Evolutionary conservation across 2,329 filamentous ascomycete species (phyloP).

Genomic region (Paraphaeosphaeria minitans): DNA sequence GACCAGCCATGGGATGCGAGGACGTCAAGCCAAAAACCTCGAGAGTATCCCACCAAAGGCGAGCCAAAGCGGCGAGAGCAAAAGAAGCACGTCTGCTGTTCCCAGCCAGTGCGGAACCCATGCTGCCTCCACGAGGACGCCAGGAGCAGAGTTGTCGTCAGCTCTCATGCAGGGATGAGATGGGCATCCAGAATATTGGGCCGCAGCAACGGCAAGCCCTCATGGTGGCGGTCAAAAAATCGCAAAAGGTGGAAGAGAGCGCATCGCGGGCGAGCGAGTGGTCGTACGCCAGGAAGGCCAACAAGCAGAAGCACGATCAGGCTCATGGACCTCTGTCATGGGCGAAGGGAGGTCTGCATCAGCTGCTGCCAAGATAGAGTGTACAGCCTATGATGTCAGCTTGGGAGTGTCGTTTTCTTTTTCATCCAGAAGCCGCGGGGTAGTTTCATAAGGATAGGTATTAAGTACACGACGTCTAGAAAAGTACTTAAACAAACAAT

Average conservation of each 20-base stretch:
- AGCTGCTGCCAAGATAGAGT: constrained; percentile 2
- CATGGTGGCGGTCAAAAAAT: constrained; percentile 25
- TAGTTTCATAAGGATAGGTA: neutral
- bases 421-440: no score
- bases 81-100: constrained; percentile 5
- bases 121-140: neutral
- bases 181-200: constrained; percentile 21
- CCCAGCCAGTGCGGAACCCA: constrained; percentile 4
- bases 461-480: neutral
- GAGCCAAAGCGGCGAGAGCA: constrained; percentile 5
- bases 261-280: constrained; percentile 22
- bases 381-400: no score
- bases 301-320: constrained; percentile 25
- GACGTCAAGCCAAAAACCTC: constrained; percentile 16
- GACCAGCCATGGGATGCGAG: neutral
- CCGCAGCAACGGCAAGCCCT: constrained; percentile 25
- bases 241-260: constrained; percentile 24
- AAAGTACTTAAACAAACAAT: neutral
- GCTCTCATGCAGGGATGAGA: constrained; percentile 21
- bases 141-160: constrained; percentile 14
- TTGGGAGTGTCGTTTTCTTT: no score
- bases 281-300: constrained; percentile 21
- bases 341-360: constrained; percentile 1
- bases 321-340: constrained; percentile 2
- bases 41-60: constrained; percentile 1